These are phyloP conservation scores for Fonsecaea erecta DNA, from an alignment of 2,329 filamentous ascomycete genomes.

Conservation along the genomic window DNA sequence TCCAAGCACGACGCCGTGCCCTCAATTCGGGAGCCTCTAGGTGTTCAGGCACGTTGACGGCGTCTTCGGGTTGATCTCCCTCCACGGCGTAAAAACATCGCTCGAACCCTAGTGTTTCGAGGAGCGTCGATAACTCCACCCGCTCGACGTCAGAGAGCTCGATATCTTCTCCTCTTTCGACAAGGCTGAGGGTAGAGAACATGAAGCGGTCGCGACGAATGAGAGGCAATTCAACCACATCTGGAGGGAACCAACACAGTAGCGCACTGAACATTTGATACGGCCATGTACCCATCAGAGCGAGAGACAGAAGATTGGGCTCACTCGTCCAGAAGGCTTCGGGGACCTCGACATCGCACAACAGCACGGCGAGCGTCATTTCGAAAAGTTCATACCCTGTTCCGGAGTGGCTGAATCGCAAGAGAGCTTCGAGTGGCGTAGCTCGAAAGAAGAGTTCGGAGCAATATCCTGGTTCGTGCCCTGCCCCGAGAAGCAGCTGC, in stretches of 20 bases:
- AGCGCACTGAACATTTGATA: conserved; percentile 13
- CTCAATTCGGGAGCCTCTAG: conserved; percentile 13
- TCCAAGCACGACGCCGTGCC: conserved; percentile 15
- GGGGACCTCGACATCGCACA: conserved; percentile 7
- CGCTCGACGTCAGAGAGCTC: conserved; percentile 7
- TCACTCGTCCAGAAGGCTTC: conserved; percentile 5
- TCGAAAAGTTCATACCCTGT: conserved; percentile 1
- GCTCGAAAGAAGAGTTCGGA: conserved; percentile 4
- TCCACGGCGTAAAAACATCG: conserved; percentile 14
- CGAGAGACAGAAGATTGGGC: conserved; percentile 6
- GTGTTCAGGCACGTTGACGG: conserved; percentile 15
- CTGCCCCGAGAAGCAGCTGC: conserved; percentile 13
- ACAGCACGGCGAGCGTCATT: conserved; percentile 11
- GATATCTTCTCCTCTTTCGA: conserved; percentile 6
- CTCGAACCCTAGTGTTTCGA: conserved; percentile 9
- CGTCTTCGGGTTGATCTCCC: conserved; percentile 19
- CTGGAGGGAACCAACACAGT: background rate
- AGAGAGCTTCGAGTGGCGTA: conserved; percentile 16
- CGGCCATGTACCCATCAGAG: conserved; percentile 7
- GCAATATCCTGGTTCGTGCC: conserved; percentile 5
- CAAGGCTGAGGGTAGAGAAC: conserved; percentile 12
- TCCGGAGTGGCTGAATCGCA: conserved; percentile 6
- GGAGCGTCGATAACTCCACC: background rate
- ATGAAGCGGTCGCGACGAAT: conserved; percentile 13
- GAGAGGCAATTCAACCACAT: conserved; percentile 7